phyloP scores from a whole-genome alignment of 2,329 filamentous ascomycete genomes.

The Rugonectria rugulosa region DNA sequence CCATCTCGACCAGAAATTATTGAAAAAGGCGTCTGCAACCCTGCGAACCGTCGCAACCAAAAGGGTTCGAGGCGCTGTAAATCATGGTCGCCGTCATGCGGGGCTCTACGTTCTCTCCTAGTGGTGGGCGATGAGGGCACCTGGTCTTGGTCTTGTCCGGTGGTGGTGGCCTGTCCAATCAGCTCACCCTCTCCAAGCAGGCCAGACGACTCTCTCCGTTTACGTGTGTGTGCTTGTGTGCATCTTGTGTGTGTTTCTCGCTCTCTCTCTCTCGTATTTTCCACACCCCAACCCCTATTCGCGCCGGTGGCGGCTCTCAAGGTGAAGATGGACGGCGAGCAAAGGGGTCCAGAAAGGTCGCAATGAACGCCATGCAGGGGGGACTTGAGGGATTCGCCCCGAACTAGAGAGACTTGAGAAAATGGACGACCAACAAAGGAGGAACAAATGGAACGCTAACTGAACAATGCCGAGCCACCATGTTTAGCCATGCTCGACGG shows the following conservation, averaged over 20 bases:
- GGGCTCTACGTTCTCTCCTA: constrained; percentile 11
- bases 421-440: not conserved
- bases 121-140: constrained; percentile 22
- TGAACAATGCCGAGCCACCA: constrained; percentile 19
- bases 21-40: constrained; percentile 27
- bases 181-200: constrained; percentile 34
- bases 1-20: constrained; percentile 10
- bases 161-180: constrained; percentile 38
- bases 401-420: constrained; percentile 17
- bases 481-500: constrained; percentile 15
- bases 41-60: constrained; percentile 29
- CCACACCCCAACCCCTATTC: constrained; percentile 32
- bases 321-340: constrained; percentile 21
- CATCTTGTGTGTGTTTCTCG: not conserved
- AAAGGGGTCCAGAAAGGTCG: constrained; percentile 26
- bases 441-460: constrained; percentile 17
- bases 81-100: constrained; percentile 17
- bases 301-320: constrained; percentile 27
- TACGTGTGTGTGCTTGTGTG: constrained; percentile 2
- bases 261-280: not conserved
- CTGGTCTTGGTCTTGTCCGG: constrained; percentile 27
- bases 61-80: constrained; percentile 29
- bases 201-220: constrained; percentile 18
- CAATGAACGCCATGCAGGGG: constrained; percentile 25
- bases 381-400: too few species aligned